phyloP scores from a whole-genome alignment of 2,329 filamentous ascomycete species.

The Aureobasidium uvarum region DNA sequence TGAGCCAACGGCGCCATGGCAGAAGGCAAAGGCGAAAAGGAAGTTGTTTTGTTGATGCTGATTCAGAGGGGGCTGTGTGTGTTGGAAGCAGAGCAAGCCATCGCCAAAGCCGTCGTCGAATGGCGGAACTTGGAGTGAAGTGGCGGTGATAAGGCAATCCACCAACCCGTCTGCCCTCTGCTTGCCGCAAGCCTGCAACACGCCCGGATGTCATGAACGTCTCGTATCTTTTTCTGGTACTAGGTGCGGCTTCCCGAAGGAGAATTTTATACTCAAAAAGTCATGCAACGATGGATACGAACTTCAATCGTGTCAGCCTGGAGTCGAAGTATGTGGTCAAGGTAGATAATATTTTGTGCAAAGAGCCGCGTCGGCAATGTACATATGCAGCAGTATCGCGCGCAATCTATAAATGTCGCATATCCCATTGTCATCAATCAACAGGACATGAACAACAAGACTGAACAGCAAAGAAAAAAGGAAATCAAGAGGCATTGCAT shows the following conservation, averaged over 20 bases:
- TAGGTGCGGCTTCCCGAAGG: background rate
- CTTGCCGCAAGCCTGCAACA: background rate
- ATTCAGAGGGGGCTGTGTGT: background rate
- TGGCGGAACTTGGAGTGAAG: background rate
- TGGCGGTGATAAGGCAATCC: background rate
- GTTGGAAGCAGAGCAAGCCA: background rate
- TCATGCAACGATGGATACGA: background rate
- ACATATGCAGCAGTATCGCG: background rate
- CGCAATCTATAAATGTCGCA: background rate
- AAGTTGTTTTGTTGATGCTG: background rate
- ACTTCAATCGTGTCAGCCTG: background rate
- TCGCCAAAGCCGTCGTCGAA: background rate
- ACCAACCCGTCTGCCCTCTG: background rate
- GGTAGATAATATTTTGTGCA: background rate
- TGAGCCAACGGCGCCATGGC: background rate
- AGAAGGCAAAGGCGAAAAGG: background rate
- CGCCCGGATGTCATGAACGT: background rate
- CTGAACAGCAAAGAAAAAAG: background rate
- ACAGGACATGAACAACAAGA: too few relatives aligned
- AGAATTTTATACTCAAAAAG: constrained; percentile 2
- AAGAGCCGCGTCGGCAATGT: background rate
- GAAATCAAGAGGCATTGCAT: background rate
- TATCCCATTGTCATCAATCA: background rate
- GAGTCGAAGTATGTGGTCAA: background rate
- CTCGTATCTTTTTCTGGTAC: background rate